phyloP scores from a whole-genome alignment of 1,139 yeast species.

The Scheffersomyces illinoinensis region DNA sequence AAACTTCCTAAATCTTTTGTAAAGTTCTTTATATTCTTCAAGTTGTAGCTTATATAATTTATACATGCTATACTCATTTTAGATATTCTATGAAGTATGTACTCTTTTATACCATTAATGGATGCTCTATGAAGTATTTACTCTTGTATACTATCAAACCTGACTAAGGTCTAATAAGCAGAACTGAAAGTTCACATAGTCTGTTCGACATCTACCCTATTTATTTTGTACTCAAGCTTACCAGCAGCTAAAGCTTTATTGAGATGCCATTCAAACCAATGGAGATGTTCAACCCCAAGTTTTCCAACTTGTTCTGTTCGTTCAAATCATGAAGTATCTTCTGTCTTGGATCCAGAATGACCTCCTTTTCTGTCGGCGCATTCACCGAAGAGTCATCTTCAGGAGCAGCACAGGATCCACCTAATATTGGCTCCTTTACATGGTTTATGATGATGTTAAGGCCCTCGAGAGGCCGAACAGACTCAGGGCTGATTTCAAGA shows the following conservation, averaged over 20 bases:
- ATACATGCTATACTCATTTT: neutral
- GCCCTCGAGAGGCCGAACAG: constrained; percentile 38
- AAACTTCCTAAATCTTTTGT: neutral
- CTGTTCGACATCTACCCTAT: neutral
- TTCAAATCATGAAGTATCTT: constrained; percentile 50
- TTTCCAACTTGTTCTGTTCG: constrained; percentile 31
- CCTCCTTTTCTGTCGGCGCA: constrained; percentile 6
- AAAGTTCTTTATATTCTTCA: neutral
- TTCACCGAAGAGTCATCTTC: constrained; percentile 2
- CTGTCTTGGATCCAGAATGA: constrained; percentile 52
- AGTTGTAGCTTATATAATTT: neutral
- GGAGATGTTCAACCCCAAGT: constrained; percentile 46
- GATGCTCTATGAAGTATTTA: too few relatives aligned
- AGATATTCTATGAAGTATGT: neutral
- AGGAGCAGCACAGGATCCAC: constrained; percentile 3
- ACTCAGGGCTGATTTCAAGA: constrained; percentile 8
- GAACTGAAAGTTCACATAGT: neutral
- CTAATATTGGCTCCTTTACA: constrained; percentile 55
- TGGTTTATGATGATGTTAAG: constrained; percentile 68
- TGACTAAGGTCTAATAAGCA: neutral
- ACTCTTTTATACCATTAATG: neutral
- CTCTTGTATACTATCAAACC: too few relatives aligned
- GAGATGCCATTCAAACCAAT: constrained; percentile 56
- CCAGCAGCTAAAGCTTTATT: constrained; percentile 12
- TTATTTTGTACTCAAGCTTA: neutral